Evolutionary conservation across 163 green algal species (phyloP), one percentile per base, ranked within the genome.

Genomic region (Prototheca stagnorum): DNA sequence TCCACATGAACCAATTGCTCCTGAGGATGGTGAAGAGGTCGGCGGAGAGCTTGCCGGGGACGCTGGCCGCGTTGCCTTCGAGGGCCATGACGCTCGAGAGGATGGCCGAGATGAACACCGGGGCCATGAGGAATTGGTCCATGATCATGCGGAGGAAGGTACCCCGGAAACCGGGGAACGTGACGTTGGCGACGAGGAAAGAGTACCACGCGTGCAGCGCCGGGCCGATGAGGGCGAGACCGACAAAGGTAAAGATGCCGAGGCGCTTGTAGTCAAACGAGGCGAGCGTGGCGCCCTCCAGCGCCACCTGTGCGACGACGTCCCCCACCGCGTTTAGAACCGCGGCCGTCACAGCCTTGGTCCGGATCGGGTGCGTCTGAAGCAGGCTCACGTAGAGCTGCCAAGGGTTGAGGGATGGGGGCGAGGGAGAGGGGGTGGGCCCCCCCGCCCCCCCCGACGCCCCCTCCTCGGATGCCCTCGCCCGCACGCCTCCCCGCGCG

Each of bases 1-100:
- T 64, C 86, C 86, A 96, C 24, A 96, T 55, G 44, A 85, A 74
- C 86, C 86, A 96, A 70, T 95, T 95, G 47, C 72, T 64, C 41
- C 84, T 67, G 40, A 90, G 49, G 4, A 79, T 79, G 14, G 59
- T 44, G 15, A 59, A 50, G 53, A 67, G 69, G 49, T 93, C 84
- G 48, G 77, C 57, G 56, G 82, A 66, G 44, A 95, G 57, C 65
- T 90, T 92, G 42, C 54, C 19, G 16, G 46, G 11, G 20, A 85
- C 64, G 14, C 67, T 19, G 9, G 67, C 17, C 0, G 57, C 27
- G 20, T 79, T 62, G 24, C 76, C 80, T 68, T 89, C 67, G 43
- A 68, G 37, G 17, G 35, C 16, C 35, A 75, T 54, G 35, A 65
- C 51, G 5, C 48, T 17, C 15, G 50, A 22, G 4, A 68, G 36